Base-by-base conservation (phyloP, 768 basidiomycete species). In the Favolaschia claudopus region DNA sequence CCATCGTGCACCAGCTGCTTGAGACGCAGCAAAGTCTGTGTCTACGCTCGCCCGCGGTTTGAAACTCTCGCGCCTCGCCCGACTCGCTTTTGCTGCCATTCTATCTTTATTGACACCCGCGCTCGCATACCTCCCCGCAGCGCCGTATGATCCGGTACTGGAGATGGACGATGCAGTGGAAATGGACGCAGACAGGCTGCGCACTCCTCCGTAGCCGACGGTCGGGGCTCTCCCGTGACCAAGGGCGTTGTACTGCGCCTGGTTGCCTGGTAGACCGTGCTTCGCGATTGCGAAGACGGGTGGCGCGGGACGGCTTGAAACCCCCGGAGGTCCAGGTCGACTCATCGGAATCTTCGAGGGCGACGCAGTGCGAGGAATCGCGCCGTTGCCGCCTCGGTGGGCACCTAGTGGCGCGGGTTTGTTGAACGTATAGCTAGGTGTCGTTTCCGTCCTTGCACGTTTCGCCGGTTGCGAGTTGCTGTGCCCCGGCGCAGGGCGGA, bases 21-120 rank as follows among this genome's bases (percentile, higher is more conserved):
- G 70, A 28, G 66, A 67, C 27, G 61, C 32, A 29, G 69, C 72
- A 32, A 68, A 63, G 58, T 77, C 77, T 45, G 69, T 78, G 63
- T 93, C 92, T 19, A 86, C 73, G 65, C 92, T 93, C 38, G 91
- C 85, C 32, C 93, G 79, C 10, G 93, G 93, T 69, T 85, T 91
- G 73, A 94, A 95, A 72, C 92, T 94, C 76, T 94, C 92, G 62
- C 89, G 80, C 58, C 81, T 74, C 36, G 84, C 83, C 47, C 85
- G 74, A 36, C 80, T 73, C 28, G 82, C 80, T 66, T 86, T 88
- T 70, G 77, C 79, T 55, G 75, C 75, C 17, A 69, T 63, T 53
- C 64, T 65, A 37, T 54, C 55, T 38, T 58, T 64, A 25, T 58
- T 51, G 9, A 64, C 61, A 46, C 75, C 66, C 13, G 71, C 58